These are phyloP conservation scores for Anthracocystis panici-leucophaei DNA, from an alignment of 1,284 basidiomycete genomes.

Conservation along the genomic window DNA sequence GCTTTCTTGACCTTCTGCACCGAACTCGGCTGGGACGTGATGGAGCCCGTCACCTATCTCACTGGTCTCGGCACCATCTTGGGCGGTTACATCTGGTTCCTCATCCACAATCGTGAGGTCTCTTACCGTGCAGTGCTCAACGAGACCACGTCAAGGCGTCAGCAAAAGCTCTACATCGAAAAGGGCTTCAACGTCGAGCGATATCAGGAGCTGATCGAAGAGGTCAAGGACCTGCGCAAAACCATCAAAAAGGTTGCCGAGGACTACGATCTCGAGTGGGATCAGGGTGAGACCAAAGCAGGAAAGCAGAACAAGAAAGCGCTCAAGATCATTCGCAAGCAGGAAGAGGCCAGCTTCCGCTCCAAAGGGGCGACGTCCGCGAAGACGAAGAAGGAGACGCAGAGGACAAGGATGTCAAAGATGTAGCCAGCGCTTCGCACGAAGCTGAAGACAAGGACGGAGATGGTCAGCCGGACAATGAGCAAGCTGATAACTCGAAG, in stretches of 20 bases:
- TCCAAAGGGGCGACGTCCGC: slow-evolving; percentile 13
- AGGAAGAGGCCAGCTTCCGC: slow-evolving; percentile 36
- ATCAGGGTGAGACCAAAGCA: slow-evolving; percentile 56
- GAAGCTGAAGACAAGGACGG: slow-evolving; percentile 53
- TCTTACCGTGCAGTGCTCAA: slow-evolving; percentile 62
- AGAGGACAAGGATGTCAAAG: slow-evolving; percentile 14
- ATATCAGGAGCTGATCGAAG: slow-evolving; percentile 60
- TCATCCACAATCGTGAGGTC: slow-evolving; percentile 61
- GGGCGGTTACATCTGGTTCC: slow-evolving; percentile 63
- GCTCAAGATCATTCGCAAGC: slow-evolving; percentile 59
- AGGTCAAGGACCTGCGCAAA: slow-evolving; percentile 58
- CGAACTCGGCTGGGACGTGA: slow-evolving; percentile 56
- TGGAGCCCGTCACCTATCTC: slow-evolving; percentile 61
- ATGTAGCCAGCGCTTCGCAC: slow-evolving; percentile 13
- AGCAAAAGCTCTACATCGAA: slow-evolving; percentile 58
- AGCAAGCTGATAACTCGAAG: slow-evolving; percentile 40
- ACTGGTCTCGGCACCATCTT: slow-evolving; percentile 59
- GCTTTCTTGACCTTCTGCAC: slow-evolving; percentile 60
- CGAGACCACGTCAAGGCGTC: slow-evolving; percentile 60
- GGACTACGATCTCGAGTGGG: slow-evolving; percentile 65
- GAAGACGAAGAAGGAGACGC: slow-evolving; percentile 32
- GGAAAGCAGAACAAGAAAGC: slow-evolving; percentile 58
- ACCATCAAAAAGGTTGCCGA: slow-evolving; percentile 61
- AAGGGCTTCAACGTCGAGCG: slow-evolving; percentile 60
- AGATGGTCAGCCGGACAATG: slow-evolving; percentile 48